Percentiles rank a stretch among this genome's conserved stretches.
Evolutionary conservation across 1,139 yeast species (phyloP).

Genomic region (Blastobotrys serpentis): DNA sequence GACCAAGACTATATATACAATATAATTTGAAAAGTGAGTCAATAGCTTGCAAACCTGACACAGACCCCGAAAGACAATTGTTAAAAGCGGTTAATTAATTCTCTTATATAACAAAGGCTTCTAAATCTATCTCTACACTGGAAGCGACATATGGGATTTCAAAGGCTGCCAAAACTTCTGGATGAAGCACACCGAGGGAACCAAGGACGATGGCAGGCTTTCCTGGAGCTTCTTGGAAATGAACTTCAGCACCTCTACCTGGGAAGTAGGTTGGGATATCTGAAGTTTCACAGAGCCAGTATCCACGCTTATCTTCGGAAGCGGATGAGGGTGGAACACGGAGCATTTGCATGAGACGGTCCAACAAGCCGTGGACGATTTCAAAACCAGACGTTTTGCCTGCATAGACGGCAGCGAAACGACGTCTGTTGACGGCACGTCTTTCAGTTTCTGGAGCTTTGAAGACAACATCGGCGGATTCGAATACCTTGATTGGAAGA

Average conservation of each 20-base stretch:
- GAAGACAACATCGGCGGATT: constrained; percentile 90
- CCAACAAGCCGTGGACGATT: constrained; percentile 88
- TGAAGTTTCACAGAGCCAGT: constrained; percentile 42
- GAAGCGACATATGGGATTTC: constrained; percentile 90
- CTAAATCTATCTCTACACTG: constrained; percentile 84
- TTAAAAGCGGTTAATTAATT: neutral
- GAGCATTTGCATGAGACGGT: constrained; percentile 94
- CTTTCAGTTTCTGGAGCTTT: constrained; percentile 80
- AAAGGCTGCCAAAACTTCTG: constrained; percentile 81
- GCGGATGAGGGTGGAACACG: constrained; percentile 81
- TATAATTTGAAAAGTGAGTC: too few species aligned
- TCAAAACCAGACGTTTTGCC: constrained; percentile 97
- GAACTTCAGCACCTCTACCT: constrained; percentile 91
- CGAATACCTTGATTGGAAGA: constrained; percentile 91
- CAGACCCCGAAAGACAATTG: neutral
- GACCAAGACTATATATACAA: too few species aligned
- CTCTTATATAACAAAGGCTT: constrained; percentile 35
- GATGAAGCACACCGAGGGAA: constrained; percentile 90
- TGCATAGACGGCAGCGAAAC: constrained; percentile 91
- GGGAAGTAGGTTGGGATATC: constrained; percentile 74
- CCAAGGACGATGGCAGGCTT: constrained; percentile 53
- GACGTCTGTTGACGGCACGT: constrained; percentile 87
- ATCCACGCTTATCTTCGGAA: constrained; percentile 61
- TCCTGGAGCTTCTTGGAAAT: constrained; percentile 60
- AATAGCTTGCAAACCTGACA: too few species aligned